A percentile compares a stretch with the other conserved stretches of the same genome.
These are phyloP conservation scores for Dictyostelium discoideum DNA, from an alignment of 78 protist species.

Conservation along the genomic window DNA sequence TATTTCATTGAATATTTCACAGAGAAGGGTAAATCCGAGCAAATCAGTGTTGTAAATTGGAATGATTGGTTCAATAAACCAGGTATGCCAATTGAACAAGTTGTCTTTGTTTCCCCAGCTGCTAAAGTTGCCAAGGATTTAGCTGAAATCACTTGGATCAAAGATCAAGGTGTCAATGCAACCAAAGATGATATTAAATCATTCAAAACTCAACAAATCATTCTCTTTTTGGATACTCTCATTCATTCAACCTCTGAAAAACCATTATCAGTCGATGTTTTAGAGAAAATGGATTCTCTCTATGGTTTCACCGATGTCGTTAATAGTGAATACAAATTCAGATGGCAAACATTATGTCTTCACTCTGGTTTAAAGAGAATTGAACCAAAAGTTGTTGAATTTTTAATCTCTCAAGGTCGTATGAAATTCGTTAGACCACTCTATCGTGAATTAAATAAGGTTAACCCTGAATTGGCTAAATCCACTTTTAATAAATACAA, in stretches of 20 bases:
- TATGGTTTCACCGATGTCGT: slow-evolving; percentile 13
- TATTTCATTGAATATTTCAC: slow-evolving; percentile 39
- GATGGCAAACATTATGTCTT: slow-evolving; percentile 63
- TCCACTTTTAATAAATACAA: slow-evolving; percentile 60
- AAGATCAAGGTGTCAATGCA: not conserved
- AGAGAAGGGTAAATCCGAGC: slow-evolving; percentile 18
- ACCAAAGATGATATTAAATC: not conserved
- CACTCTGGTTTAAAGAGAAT: slow-evolving; percentile 18
- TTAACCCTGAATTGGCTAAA: slow-evolving; percentile 51
- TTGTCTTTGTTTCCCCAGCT: not conserved
- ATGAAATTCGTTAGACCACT: slow-evolving; percentile 91
- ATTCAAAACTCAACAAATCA: slow-evolving; percentile 61
- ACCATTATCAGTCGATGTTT: not conserved
- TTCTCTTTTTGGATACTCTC: slow-evolving; percentile 58
- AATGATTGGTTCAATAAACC: slow-evolving; percentile 83
- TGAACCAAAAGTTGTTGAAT: slow-evolving; percentile 55
- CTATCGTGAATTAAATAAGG: slow-evolving; percentile 74
- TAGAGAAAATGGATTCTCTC: slow-evolving; percentile 57
- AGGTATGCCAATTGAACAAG: slow-evolving; percentile 82
- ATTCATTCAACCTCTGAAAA: not conserved
- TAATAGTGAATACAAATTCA: slow-evolving; percentile 76
- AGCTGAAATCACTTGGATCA: slow-evolving; percentile 45
- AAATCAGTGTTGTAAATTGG: slow-evolving; percentile 78
- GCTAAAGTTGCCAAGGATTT: slow-evolving; percentile 21
- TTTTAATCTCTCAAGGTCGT: slow-evolving; percentile 83